phyloP scores from a whole-genome alignment of 139 green algal species.

The Coelastrella sp. region DNA sequence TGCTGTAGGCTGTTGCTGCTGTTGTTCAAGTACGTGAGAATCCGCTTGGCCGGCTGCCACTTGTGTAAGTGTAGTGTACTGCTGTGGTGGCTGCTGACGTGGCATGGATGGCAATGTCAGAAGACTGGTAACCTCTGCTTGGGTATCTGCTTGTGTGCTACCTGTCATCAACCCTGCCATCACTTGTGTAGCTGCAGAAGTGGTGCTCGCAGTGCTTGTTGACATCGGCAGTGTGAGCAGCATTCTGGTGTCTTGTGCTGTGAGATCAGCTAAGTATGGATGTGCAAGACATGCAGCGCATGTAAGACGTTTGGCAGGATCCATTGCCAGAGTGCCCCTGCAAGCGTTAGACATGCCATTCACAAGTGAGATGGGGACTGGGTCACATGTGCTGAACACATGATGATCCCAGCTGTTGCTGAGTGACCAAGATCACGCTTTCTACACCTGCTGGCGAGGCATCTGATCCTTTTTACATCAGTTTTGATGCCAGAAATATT shows the following conservation, averaged over 20 bases:
- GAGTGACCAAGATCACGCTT: too few relatives aligned
- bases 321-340: constrained; percentile 66
- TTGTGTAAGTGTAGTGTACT: not conserved
- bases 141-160: constrained; percentile 6
- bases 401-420: not conserved
- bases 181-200: not conserved
- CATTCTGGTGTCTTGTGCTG: not conserved
- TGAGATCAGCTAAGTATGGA: constrained; percentile 71
- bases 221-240: not conserved
- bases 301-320: constrained; percentile 62
- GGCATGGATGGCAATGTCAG: not conserved
- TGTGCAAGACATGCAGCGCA: constrained; percentile 65
- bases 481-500: too few relatives aligned
- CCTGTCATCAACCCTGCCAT: constrained; percentile 7
- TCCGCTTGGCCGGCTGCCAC: not conserved
- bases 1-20: constrained; percentile 5
- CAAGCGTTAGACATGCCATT: not conserved
- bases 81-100: not conserved
- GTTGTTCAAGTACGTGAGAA: not conserved
- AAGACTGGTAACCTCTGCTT: not conserved
- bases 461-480: too few relatives aligned
- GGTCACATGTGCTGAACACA: too few relatives aligned
- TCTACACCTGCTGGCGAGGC: too few relatives aligned
- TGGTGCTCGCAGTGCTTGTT: not conserved
- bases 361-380: not conserved